A percentile compares a stretch with the other conserved stretches of the same genome.
These are phyloP conservation scores for Cenchrus purpureus DNA, from an alignment of 176 grass and related monocot genomes.

Conservation along the genomic window DNA sequence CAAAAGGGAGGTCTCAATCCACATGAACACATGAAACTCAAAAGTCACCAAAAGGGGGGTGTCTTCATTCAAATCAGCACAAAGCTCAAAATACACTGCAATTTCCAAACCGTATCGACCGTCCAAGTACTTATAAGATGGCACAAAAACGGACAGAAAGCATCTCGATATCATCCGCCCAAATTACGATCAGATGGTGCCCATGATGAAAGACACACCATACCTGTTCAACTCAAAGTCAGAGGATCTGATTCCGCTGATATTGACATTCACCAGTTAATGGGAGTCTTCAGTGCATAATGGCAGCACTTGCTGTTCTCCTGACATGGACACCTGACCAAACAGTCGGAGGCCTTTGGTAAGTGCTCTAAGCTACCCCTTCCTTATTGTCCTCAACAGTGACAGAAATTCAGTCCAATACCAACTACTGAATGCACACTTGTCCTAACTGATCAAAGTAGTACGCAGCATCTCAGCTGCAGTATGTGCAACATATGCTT, in stretches of 20 bases:
- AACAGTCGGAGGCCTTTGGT: slow-evolving; percentile 26
- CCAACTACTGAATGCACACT: slow-evolving; percentile 25
- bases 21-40: not conserved
- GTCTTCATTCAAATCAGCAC: not conserved
- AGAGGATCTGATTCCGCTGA: slow-evolving; percentile 50
- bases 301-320: slow-evolving; percentile 32
- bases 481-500: slow-evolving; percentile 1
- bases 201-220: not conserved
- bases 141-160: not conserved
- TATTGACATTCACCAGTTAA: slow-evolving; percentile 46
- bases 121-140: not conserved
- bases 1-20: not conserved
- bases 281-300: slow-evolving; percentile 28
- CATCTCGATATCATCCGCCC: not conserved
- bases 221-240: slow-evolving; percentile 38
- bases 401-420: not conserved
- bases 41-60: not conserved
- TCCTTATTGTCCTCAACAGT: not conserved
- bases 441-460: slow-evolving; percentile 26
- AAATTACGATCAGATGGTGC: slow-evolving; percentile 15
- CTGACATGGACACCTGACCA: slow-evolving; percentile 52
- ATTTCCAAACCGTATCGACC: not conserved
- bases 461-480: slow-evolving; percentile 4
- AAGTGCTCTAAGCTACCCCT: slow-evolving; percentile 34
- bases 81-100: not conserved